Base-by-base conservation (phyloP, 805 yeast genomes). In the Vanderwaltozyma verrucispora region DNA sequence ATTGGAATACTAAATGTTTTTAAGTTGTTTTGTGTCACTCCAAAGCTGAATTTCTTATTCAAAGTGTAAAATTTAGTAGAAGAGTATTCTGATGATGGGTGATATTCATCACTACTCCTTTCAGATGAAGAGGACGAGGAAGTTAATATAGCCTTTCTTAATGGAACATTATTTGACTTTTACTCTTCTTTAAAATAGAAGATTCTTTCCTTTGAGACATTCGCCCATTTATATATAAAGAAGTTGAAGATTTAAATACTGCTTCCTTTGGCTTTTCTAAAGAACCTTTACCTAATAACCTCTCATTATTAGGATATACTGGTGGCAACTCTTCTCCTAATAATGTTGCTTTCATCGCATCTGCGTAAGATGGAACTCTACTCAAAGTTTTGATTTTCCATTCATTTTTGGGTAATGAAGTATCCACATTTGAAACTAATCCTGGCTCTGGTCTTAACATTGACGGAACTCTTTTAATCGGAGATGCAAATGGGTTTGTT, bases 341-440 rank as follows among this genome's bases (percentile, higher is more conserved):
- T 32, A 69, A 77, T 14, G 39, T 27, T 2, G 72, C 59, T 49
- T 72, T 73, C 56, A 87, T 60, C 0, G 97, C 96, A 24, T 81
- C 78, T 7, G 69, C 71, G 58, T 89, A 89, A 0, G 95, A 77
- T 0, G 97, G 97, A 6, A 89, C 95, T 34, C 75, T 64, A 16
- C 82, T 76, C 45, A 85, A 46, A 2, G 65, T 58, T 5, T 56
- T 55, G 3, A 67, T 42, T 40, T 71, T 70, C 67, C 69, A 64
- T 20, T 63, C 70, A 11, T 52, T 50, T 38, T 43, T 43, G 28
- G 43, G 14, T 6, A 60, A 30, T 38, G 48, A 30, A 20, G 50
- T 38, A 41, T 49, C 33, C 21, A 62, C 38, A 18, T 62, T 61
- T 13, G 48, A 46, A 26, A 62, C 69, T 1, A 86, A 77, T 36